Percentiles rank a stretch among this genome's conserved stretches.
phyloP scores from a whole-genome alignment of 139 green algal genomes.

The Limnomonas spitsbergensis region DNA sequence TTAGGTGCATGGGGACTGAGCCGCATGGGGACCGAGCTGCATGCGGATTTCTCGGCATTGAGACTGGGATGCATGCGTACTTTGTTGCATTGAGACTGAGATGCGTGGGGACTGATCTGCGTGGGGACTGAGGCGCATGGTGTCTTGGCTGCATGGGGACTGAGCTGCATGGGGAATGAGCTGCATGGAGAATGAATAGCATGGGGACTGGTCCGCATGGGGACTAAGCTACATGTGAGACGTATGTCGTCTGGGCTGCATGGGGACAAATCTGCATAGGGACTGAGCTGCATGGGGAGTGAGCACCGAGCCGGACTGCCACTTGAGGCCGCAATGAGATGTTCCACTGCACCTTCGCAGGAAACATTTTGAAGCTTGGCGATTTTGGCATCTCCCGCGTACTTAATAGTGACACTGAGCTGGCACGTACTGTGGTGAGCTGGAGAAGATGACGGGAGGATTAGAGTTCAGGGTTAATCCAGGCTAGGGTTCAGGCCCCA shows the following conservation, averaged over 20 bases:
- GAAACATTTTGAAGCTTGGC: constrained; percentile 62
- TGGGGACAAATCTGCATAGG: not conserved
- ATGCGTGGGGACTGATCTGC: too few relatives aligned
- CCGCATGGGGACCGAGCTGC: not conserved
- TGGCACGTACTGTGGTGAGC: constrained; percentile 44
- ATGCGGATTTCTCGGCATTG: too few relatives aligned
- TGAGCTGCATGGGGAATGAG: too few relatives aligned
- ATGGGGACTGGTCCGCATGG: too few relatives aligned
- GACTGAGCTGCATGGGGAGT: not conserved
- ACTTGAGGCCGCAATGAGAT: not conserved
- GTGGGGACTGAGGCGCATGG: too few relatives aligned
- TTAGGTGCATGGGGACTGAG: not conserved
- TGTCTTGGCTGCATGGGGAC: not conserved
- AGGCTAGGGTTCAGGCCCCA: too few relatives aligned
- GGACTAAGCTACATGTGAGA: too few relatives aligned
- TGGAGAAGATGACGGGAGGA: not conserved
- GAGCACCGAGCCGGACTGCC: not conserved
- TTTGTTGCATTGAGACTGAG: too few relatives aligned
- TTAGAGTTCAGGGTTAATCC: not conserved
- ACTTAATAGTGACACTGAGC: constrained; percentile 49
- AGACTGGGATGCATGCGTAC: too few relatives aligned
- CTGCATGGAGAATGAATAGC: too few relatives aligned
- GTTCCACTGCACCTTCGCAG: constrained; percentile 9
- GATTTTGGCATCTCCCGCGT: constrained; percentile 66
- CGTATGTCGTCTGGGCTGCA: too few relatives aligned